phyloP scores from a whole-genome alignment of 176 grass and related monocot species.

The Avena insularis region DNA sequence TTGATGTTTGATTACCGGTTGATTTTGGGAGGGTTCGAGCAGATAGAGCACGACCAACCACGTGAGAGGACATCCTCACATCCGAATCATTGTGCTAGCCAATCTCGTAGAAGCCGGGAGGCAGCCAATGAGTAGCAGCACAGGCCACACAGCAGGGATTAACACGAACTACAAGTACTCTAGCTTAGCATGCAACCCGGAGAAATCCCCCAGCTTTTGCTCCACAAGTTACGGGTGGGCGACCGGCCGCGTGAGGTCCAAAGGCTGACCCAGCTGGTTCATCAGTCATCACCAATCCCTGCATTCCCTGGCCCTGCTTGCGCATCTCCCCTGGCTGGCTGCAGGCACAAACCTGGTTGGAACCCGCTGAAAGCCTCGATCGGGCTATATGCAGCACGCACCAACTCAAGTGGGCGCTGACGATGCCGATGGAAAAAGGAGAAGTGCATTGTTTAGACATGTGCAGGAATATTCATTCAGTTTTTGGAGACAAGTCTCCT shows the following conservation, averaged over 20 bases:
- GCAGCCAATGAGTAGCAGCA: slow-evolving; percentile 34
- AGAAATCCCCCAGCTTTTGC: slow-evolving; percentile 60
- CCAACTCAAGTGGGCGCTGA: slow-evolving; percentile 31
- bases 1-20: neutral
- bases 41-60: slow-evolving; percentile 43
- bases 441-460: slow-evolving; percentile 5
- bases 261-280: neutral
- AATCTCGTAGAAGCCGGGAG: slow-evolving; percentile 44
- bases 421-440: neutral
- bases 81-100: slow-evolving; percentile 59
- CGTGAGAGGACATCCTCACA: slow-evolving; percentile 40
- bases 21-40: slow-evolving; percentile 28
- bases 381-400: slow-evolving; percentile 28
- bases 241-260: slow-evolving; percentile 29
- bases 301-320: too few relatives aligned
- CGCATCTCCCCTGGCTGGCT: neutral
- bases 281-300: neutral
- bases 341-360: neutral
- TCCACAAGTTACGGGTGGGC: slow-evolving; percentile 62
- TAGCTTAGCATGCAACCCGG: slow-evolving; percentile 32
- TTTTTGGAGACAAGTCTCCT: neutral
- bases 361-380: neutral
- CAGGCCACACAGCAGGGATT: slow-evolving; percentile 13
- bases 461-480: slow-evolving; percentile 43
- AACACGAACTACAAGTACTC: neutral